Evolutionary conservation across 805 yeast genomes (phyloP).

Genomic region (Candida ulmi): DNA sequence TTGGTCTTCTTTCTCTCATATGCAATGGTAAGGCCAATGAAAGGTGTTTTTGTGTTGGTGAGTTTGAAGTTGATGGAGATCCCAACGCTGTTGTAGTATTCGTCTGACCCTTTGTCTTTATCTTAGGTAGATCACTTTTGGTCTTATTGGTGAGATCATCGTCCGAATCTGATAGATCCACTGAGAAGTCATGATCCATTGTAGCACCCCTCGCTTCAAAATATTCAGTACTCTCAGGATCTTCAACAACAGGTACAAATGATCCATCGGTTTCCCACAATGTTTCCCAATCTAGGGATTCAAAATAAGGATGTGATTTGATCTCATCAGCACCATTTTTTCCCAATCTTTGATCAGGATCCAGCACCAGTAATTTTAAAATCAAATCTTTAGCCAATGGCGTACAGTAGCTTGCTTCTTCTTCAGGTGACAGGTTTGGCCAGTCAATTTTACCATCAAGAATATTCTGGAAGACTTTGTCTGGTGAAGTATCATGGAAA

Average conservation of each 20-base stretch:
- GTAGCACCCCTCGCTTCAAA: slow-evolving; percentile 90
- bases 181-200: slow-evolving; percentile 51
- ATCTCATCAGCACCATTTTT: slow-evolving; percentile 75
- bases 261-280: slow-evolving; percentile 70
- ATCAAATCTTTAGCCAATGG: slow-evolving; percentile 74
- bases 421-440: slow-evolving; percentile 60
- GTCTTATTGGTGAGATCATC: slow-evolving; percentile 11
- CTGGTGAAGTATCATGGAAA: slow-evolving; percentile 78
- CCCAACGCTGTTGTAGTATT: slow-evolving; percentile 17
- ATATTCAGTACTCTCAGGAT: slow-evolving; percentile 87
- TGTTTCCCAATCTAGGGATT: slow-evolving; percentile 65
- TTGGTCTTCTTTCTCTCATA: slow-evolving; percentile 65
- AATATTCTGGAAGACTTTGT: slow-evolving; percentile 77
- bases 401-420: slow-evolving; percentile 51
- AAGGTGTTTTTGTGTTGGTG: slow-evolving; percentile 31
- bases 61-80: slow-evolving; percentile 25
- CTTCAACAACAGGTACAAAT: slow-evolving; percentile 71
- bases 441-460: slow-evolving; percentile 70
- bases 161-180: slow-evolving; percentile 27
- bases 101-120: slow-evolving; percentile 2
- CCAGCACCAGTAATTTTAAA: slow-evolving; percentile 49
- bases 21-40: slow-evolving; percentile 49
- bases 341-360: slow-evolving; percentile 70
- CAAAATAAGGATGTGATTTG: slow-evolving; percentile 71
- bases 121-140: neutral